These are phyloP conservation scores for Diaporthe sp. DNA, from an alignment of 2,329 filamentous ascomycete species.

Conservation along the genomic window DNA sequence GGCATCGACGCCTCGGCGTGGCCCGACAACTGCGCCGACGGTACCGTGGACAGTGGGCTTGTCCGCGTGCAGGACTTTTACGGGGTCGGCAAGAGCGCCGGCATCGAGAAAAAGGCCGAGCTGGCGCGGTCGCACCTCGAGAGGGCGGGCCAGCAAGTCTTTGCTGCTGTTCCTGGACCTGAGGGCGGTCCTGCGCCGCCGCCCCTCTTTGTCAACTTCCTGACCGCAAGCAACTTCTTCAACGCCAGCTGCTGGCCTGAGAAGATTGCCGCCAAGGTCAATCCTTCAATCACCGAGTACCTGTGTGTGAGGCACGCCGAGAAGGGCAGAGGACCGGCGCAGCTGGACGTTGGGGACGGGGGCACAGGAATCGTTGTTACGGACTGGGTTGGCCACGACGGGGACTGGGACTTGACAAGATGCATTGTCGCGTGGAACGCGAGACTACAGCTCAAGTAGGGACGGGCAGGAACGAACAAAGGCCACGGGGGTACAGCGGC, in stretches of 20 bases:
- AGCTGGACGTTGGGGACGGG: slow-evolving; percentile 72
- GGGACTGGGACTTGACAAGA: slow-evolving; percentile 90
- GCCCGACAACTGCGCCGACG: slow-evolving; percentile 90
- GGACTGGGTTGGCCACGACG: slow-evolving; percentile 89
- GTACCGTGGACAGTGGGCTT: slow-evolving; percentile 73
- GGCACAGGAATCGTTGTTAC: slow-evolving; percentile 89
- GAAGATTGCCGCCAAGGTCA: slow-evolving; percentile 86
- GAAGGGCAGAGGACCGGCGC: slow-evolving; percentile 58
- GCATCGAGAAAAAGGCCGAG: slow-evolving; percentile 83
- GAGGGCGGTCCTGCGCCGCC: slow-evolving; percentile 42
- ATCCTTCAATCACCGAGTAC: slow-evolving; percentile 77
- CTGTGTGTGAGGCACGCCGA: slow-evolving; percentile 68
- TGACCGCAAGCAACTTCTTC: slow-evolving; percentile 95
- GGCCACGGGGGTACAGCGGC: neutral
- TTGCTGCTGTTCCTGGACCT: slow-evolving; percentile 49
- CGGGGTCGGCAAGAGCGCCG: slow-evolving; percentile 79
- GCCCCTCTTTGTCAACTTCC: slow-evolving; percentile 90
- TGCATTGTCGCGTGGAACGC: slow-evolving; percentile 94
- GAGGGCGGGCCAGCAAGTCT: slow-evolving; percentile 69
- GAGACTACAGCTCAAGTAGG: slow-evolving; percentile 61
- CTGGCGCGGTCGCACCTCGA: slow-evolving; percentile 81
- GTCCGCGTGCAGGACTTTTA: slow-evolving; percentile 96
- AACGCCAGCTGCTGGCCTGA: slow-evolving; percentile 93
- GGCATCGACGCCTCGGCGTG: slow-evolving; percentile 74
- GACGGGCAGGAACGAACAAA: neutral